Conservation (phyloP, 192 early-diverging fungal genomes). For the Podila epigama region DNA sequence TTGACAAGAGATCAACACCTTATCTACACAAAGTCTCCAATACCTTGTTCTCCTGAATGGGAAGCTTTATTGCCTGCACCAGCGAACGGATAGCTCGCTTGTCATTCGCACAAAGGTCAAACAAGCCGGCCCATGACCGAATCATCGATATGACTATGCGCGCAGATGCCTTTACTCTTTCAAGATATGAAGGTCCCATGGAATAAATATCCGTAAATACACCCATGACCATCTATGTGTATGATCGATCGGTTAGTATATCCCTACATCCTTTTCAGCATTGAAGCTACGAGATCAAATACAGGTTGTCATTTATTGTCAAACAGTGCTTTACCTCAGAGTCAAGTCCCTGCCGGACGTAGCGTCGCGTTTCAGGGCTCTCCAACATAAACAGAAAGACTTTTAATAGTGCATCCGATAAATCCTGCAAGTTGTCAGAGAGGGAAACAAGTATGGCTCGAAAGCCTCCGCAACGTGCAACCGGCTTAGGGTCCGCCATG, state of each 20-base stretch:
- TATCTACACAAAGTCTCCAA: background rate
- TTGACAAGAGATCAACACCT: background rate
- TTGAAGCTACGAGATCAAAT: no score
- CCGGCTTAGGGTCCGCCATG: constrained; percentile 63
- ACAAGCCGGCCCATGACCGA: constrained; percentile 81
- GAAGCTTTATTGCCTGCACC: constrained; percentile 73
- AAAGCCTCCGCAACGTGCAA: constrained; percentile 72
- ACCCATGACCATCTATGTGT: constrained; percentile 72
- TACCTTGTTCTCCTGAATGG: constrained; percentile 76
- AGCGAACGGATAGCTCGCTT: constrained; percentile 73
- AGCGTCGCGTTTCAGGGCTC: constrained; percentile 66
- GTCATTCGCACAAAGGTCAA: constrained; percentile 78
- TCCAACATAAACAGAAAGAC: constrained; percentile 79
- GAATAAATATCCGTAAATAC: constrained; percentile 81
- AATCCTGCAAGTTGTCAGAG: constrained; percentile 66
- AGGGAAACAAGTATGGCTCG: constrained; percentile 71
- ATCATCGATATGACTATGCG: constrained; percentile 69
- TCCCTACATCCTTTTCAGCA: background rate
- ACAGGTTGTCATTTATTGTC: background rate
- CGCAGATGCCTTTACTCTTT: constrained; percentile 70
- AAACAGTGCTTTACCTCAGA: constrained; percentile 65
- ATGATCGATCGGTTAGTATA: background rate
- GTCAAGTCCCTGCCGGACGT: constrained; percentile 78
- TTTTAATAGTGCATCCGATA: constrained; percentile 65
- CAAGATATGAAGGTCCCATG: constrained; percentile 65